phyloP scores from a whole-genome alignment of 179 eudicot species.

The Corrigiola litoralis region DNA sequence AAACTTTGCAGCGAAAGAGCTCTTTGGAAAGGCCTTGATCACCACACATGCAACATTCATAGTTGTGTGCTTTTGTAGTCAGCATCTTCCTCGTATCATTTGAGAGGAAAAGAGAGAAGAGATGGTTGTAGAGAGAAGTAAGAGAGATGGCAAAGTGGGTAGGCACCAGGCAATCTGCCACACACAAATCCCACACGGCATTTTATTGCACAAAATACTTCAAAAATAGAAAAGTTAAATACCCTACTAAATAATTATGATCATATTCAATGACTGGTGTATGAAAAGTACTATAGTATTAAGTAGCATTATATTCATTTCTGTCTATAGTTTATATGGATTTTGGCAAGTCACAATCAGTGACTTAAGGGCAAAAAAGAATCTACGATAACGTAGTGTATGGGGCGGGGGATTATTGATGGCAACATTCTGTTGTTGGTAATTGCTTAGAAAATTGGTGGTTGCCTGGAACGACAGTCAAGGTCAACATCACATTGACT shows the following conservation, averaged over 20 bases:
- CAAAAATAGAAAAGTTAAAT: neutral
- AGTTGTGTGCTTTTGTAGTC: slow-evolving; percentile 32
- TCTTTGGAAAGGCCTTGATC: slow-evolving; percentile 64
- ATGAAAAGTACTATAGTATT: slow-evolving; percentile 11
- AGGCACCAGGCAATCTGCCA: slow-evolving; percentile 23
- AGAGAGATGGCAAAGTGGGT: slow-evolving; percentile 19
- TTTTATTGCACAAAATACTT: slow-evolving; percentile 17
- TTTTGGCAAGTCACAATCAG: neutral
- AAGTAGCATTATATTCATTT: neutral
- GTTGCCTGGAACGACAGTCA: slow-evolving; percentile 23
- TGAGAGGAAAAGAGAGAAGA: neutral
- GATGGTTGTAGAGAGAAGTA: neutral
- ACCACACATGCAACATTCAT: slow-evolving; percentile 93
- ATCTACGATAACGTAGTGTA: slow-evolving; percentile 17
- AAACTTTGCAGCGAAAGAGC: slow-evolving; percentile 72
- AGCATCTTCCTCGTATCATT: slow-evolving; percentile 20
- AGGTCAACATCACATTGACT: slow-evolving; percentile 21
- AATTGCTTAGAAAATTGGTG: slow-evolving; percentile 24
- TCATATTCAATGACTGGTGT: slow-evolving; percentile 18
- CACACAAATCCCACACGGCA: slow-evolving; percentile 26
- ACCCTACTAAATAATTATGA: neutral
- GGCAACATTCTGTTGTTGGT: slow-evolving; percentile 18
- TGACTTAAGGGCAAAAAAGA: neutral
- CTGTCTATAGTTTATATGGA: too few relatives aligned
- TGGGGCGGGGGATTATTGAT: slow-evolving; percentile 22